phyloP scores from a whole-genome alignment of 1,139 yeast species.

The Nakaseomyces nivariensis region DNA sequence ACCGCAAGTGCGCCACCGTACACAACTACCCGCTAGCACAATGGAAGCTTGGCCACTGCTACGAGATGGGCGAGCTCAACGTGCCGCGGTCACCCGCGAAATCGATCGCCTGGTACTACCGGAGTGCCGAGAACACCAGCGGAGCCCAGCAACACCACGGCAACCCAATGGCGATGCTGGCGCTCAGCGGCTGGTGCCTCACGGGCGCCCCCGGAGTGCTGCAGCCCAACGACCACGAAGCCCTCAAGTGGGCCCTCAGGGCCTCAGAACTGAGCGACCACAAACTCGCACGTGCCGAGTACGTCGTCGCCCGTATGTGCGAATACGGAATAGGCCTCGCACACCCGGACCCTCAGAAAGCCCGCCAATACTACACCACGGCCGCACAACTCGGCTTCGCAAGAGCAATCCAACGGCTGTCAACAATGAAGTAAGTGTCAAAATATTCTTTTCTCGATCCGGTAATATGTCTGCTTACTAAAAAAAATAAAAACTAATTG shows the following conservation, averaged over 20 bases:
- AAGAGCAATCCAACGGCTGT: constrained; percentile 33
- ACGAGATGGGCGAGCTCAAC: constrained; percentile 74
- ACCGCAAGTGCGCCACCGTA: constrained; percentile 61
- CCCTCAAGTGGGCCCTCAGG: constrained; percentile 55
- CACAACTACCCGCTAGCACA: constrained; percentile 73
- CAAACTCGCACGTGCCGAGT: constrained; percentile 73
- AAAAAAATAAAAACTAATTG: background rate
- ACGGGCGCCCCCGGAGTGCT: constrained; percentile 71
- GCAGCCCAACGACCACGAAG: constrained; percentile 63
- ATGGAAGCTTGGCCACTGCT: constrained; percentile 75
- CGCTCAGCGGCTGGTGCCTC: constrained; percentile 85
- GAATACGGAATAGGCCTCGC: constrained; percentile 51
- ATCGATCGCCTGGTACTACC: constrained; percentile 80
- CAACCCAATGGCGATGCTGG: constrained; percentile 82
- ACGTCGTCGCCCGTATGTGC: constrained; percentile 70
- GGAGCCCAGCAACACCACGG: constrained; percentile 28
- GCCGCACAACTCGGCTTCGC: constrained; percentile 55
- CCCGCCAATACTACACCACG: constrained; percentile 43
- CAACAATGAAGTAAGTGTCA: background rate
- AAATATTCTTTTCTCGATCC: background rate
- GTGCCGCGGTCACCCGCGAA: constrained; percentile 58
- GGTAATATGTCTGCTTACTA: background rate
- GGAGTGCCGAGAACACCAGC: constrained; percentile 39
- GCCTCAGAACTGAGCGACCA: constrained; percentile 77
- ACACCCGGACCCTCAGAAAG: constrained; percentile 34